These are phyloP conservation scores for Paulownia fortunei DNA, from an alignment of 257 asterid species.

Conservation along the genomic window DNA sequence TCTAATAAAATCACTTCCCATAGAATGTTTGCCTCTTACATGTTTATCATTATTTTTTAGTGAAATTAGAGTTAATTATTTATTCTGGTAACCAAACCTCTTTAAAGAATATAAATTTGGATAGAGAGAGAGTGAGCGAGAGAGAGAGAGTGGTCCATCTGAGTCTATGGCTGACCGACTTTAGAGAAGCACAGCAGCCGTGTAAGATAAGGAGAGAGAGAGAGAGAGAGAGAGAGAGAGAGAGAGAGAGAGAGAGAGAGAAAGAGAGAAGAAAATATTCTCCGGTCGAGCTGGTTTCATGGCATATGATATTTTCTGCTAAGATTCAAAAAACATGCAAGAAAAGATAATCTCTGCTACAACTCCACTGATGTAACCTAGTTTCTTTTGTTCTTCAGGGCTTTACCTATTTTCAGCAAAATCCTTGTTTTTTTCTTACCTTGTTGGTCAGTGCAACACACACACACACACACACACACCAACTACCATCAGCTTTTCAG, in stretches of 20 bases:
- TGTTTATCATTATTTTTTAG: neutral
- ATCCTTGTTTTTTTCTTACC: conserved; percentile 44
- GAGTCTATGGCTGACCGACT: conserved; percentile 86
- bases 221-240: conserved; percentile 26
- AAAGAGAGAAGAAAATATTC: conserved; percentile 40
- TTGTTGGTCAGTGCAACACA: conserved; percentile 11
- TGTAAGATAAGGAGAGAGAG: conserved; percentile 48
- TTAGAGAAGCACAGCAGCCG: conserved; percentile 54
- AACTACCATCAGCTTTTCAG: conserved; percentile 15
- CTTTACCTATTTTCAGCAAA: conserved; percentile 54
- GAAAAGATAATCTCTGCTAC: conserved; percentile 23
- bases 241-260: conserved; percentile 28
- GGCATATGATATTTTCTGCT: conserved; percentile 50
- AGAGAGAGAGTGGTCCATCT: conserved; percentile 67
- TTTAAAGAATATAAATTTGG: neutral
- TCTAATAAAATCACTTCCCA: conserved; percentile 10
- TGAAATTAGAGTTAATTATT: conserved; percentile 11
- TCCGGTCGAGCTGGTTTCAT: conserved; percentile 44
- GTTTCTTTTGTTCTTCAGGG: conserved; percentile 7
- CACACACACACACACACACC: conserved; percentile 16
- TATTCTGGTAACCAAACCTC: conserved; percentile 7
- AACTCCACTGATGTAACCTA: neutral
- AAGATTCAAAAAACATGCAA: conserved; percentile 53
- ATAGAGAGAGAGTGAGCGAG: conserved; percentile 38
- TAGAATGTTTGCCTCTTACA: conserved; percentile 31